phyloP scores from a whole-genome alignment of 2,329 filamentous ascomycete species.

The Colletotrichum acutatum region DNA sequence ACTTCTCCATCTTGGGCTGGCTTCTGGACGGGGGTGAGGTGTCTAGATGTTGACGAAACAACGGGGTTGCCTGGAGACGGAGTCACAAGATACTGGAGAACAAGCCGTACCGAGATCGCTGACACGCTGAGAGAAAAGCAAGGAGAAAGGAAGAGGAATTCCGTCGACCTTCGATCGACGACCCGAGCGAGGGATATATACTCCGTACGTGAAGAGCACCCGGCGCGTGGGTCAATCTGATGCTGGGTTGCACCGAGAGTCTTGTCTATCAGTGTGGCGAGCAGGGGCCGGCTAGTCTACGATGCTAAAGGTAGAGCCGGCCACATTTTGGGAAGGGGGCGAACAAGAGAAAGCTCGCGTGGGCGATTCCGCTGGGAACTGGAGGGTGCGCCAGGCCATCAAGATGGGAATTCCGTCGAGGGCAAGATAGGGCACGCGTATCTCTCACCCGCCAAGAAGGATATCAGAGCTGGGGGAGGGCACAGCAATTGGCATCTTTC shows the following conservation, averaged over 20 bases:
- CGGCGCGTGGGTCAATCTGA: conserved; percentile 11
- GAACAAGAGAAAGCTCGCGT: not conserved
- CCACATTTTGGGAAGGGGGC: not conserved
- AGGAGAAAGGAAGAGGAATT: not conserved
- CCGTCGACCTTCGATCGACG: not conserved
- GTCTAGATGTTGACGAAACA: not conserved
- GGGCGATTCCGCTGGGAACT: not conserved
- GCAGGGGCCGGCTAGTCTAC: conserved; percentile 12
- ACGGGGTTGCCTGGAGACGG: not conserved
- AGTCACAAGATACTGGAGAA: not conserved
- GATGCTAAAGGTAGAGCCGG: conserved; percentile 8
- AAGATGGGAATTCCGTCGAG: conserved; percentile 5
- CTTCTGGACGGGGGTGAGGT: not conserved
- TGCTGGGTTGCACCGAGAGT: conserved; percentile 1
- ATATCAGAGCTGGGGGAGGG: conserved; percentile 15
- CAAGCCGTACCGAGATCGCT: conserved; percentile 5
- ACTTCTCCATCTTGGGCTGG: conserved; percentile 29
- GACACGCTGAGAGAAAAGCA: conserved; percentile 6
- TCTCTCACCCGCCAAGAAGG: conserved; percentile 26
- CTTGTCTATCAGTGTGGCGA: conserved; percentile 35
- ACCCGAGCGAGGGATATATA: conserved; percentile 19
- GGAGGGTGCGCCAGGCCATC: not conserved
- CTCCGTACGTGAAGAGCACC: not conserved
- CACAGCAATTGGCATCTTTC: conserved; percentile 25
- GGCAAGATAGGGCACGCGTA: conserved; percentile 26